Evolutionary conservation across 257 asterid species (phyloP), one percentile per base, ranked within the genome.

Genomic region (Anisodus tanguticus): DNA sequence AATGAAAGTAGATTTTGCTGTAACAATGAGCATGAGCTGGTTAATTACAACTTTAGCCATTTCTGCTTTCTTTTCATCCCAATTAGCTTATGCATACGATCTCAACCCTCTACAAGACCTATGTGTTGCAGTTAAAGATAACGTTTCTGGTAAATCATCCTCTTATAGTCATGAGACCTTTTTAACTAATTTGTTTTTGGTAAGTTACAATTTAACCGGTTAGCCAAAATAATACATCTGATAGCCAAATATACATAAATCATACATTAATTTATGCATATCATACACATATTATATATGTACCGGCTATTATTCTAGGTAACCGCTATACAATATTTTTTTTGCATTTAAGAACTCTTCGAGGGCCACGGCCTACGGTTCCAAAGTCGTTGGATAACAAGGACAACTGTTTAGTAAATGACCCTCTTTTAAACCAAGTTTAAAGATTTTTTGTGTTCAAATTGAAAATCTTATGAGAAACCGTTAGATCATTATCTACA

Each of bases 371-470:
- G 69, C 1, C 39, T 3, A 0, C 2, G 5, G 8, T 63, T 63
- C 4, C 0, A 63, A 63, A 63, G 41, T 63, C 2, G 16, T 9
- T 63, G 41, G 8, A 63, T 62, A 63, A 63, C 19, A 13, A 64
- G 8, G 72, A 66, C 4, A 66, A 10, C 0, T 31, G 1, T 12
- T 66, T 12, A 11, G 5, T 66, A 66, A 66, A 66, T 66, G 2
- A 31, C 9, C 9, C 5, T 35, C 0, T 0, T 66, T 35, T 13
- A 1, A 3, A 35, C 0, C 1, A 67, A 0, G 8, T 3, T n/a
- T 13, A 5, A 67, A 35, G 8, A 15, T 57, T 12, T 64, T 63
- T 64, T 66, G 35, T 31, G 59, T 12, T 6, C 6, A 67, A 35
- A 35, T 0, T 67, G 22, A 67, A 37, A 35, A 5, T 54, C 17